These are phyloP conservation scores for peach (Prunus persica) DNA, from an alignment of 306 rosid genomes.

Conservation along the genomic window DNA sequence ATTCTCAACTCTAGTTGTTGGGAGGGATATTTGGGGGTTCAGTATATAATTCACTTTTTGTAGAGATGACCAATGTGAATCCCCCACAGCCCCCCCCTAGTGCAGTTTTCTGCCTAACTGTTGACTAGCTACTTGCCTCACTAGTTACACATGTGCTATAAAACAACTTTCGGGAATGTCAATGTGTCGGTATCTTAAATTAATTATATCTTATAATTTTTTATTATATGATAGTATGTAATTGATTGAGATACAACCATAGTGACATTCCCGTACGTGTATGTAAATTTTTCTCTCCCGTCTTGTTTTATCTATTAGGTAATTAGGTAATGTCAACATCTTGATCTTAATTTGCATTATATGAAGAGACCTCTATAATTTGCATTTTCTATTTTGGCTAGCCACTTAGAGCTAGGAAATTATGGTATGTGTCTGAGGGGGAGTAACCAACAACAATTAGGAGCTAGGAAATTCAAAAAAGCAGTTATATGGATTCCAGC, in stretches of 20 bases:
- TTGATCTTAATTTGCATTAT: no score
- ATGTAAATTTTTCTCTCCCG: no score
- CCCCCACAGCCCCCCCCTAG: background rate
- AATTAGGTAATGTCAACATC: no score
- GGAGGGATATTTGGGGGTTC: background rate
- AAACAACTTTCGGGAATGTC: no score
- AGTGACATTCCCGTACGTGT: no score
- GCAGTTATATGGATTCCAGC: constrained; percentile 15
- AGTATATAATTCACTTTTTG: background rate
- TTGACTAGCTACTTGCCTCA: background rate
- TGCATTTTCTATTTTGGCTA: background rate
- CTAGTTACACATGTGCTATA: background rate
- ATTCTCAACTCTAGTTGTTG: background rate
- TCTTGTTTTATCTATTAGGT: no score
- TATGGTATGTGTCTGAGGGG: background rate
- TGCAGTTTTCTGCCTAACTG: background rate
- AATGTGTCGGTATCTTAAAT: no score
- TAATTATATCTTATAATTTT: no score
- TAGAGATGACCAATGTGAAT: background rate
- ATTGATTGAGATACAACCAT: no score
- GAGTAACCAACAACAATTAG: background rate
- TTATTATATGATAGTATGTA: no score
- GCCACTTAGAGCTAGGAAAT: background rate
- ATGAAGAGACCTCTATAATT: background rate
- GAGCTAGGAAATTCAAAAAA: background rate